Conservation (phyloP, 192 early-diverging fungal genomes). For the Backusella circina region DNA sequence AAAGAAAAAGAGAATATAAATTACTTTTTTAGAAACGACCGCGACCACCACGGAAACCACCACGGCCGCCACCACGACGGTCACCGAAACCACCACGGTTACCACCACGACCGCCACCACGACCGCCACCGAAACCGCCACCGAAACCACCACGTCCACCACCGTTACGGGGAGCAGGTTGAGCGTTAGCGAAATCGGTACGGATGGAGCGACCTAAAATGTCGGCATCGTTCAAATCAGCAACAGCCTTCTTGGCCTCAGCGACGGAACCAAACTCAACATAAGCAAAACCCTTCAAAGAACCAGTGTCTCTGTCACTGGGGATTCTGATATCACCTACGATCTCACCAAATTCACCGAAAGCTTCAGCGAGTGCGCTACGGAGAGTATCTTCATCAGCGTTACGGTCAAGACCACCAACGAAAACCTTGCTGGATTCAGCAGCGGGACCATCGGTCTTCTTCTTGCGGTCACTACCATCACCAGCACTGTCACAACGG, state of each 20-base stretch:
- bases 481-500: conserved; percentile 69
- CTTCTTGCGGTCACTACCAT: conserved; percentile 31
- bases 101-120: conserved; percentile 35
- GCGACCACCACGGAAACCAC: conserved; percentile 53
- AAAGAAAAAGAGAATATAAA: neutral
- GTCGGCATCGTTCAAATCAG: conserved; percentile 73
- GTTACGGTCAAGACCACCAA: conserved; percentile 74
- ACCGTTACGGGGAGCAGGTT: conserved; percentile 40
- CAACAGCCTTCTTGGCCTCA: conserved; percentile 68
- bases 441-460: conserved; percentile 24
- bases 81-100: conserved; percentile 24
- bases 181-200: conserved; percentile 73
- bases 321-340: conserved; percentile 63
- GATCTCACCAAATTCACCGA: conserved; percentile 60
- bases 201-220: conserved; percentile 81
- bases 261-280: conserved; percentile 74
- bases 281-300: conserved; percentile 86
- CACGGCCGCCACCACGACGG: conserved; percentile 44
- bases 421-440: conserved; percentile 68
- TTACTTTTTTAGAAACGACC: conserved; percentile 21
- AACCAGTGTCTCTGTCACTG: conserved; percentile 70
- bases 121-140: conserved; percentile 46
- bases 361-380: conserved; percentile 35
- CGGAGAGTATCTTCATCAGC: conserved; percentile 55
- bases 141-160: conserved; percentile 49